Conservation (phyloP, 306 rosid genomes). For the Castanea mollissima region DNA sequence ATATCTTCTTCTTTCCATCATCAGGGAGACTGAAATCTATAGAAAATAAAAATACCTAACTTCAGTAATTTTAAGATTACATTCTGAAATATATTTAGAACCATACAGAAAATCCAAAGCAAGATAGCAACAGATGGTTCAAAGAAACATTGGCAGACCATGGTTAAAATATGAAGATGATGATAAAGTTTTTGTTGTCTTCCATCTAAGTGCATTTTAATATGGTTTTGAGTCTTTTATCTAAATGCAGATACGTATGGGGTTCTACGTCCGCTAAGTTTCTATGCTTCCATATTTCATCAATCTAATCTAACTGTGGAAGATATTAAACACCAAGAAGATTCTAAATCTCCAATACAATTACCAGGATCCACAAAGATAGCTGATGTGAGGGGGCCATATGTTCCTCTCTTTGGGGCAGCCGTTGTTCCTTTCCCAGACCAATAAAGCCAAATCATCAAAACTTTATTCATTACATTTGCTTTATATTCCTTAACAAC, state of each 20-base stretch:
- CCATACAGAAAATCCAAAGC: too few species aligned
- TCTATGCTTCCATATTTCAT: background rate
- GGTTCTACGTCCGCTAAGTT: too few species aligned
- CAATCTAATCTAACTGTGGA: background rate
- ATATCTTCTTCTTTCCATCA: background rate
- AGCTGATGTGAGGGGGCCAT: constrained; percentile 70
- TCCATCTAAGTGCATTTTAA: too few species aligned
- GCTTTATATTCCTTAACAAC: constrained; percentile 32
- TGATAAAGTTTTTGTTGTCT: too few species aligned
- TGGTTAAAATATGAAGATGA: too few species aligned
- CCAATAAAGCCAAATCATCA: constrained; percentile 55
- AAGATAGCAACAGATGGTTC: too few species aligned
- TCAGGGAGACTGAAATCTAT: constrained; percentile 19
- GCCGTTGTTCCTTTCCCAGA: constrained; percentile 69
- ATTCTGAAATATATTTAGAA: background rate
- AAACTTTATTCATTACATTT: constrained; percentile 23
- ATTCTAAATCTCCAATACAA: background rate
- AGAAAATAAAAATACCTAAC: background rate
- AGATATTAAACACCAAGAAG: background rate
- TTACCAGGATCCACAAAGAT: constrained; percentile 59
- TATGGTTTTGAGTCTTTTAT: too few species aligned
- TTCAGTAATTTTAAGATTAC: background rate
- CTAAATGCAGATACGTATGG: background rate
- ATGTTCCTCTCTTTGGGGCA: constrained; percentile 38
- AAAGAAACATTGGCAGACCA: too few species aligned